A percentile compares a stretch with the other conserved stretches of the same genome.
Evolutionary conservation across 345 rosid genomes (phyloP).

Genomic region (Heritiera fomes): DNA sequence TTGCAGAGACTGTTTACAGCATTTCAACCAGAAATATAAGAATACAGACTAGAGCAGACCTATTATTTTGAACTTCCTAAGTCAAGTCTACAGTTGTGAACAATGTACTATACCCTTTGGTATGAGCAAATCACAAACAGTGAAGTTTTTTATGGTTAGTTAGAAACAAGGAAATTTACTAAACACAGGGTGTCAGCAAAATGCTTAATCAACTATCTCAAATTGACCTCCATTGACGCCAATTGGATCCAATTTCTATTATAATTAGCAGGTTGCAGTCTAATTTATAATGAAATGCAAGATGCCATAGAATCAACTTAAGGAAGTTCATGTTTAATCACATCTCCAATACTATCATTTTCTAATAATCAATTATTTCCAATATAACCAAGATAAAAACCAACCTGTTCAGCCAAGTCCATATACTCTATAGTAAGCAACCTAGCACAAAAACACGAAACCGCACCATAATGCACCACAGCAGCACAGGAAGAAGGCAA

Average conservation of each 20-base stretch:
- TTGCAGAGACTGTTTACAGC: conserved; percentile 77
- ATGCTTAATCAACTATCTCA: background rate
- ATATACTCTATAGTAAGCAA: conserved; percentile 95
- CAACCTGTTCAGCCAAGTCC: conserved; percentile 99
- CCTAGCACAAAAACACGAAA: conserved; percentile 88
- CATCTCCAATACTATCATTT: background rate
- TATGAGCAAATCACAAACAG: background rate
- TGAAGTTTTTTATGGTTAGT: background rate
- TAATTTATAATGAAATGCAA: background rate
- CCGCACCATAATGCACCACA: conserved; percentile 96
- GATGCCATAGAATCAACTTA: conserved; percentile 1
- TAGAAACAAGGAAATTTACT: background rate
- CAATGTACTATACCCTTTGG: background rate
- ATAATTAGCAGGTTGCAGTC: background rate
- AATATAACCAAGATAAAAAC: conserved; percentile 8
- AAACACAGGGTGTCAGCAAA: background rate
- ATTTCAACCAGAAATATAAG: conserved; percentile 17
- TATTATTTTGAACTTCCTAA: background rate
- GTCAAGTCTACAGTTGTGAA: background rate
- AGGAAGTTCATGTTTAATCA: background rate
- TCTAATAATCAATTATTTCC: background rate
- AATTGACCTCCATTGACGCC: background rate
- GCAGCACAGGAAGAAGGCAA: conserved; percentile 98
- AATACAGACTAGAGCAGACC: background rate
- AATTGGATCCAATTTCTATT: background rate